Conservation (phyloP, 2,329 filamentous ascomycete species). For the Blastomyces silverae region DNA sequence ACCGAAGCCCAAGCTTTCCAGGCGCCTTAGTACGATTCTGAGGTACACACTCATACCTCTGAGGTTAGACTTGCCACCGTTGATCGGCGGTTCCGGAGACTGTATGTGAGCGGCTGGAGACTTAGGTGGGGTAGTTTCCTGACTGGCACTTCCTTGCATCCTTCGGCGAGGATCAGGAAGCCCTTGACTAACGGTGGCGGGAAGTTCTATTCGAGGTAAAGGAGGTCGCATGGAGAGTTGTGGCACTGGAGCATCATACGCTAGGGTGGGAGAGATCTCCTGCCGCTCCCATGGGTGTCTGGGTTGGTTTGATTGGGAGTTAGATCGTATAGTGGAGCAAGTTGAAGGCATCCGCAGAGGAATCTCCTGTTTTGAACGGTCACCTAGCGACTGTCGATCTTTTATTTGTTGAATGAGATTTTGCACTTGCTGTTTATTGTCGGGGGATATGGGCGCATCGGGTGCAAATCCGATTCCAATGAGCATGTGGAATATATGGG, state of each 20-base stretch:
- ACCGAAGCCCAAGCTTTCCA: not conserved
- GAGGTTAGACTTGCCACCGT: not conserved
- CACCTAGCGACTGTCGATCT: not conserved
- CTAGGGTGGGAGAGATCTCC: not conserved
- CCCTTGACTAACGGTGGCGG: not conserved
- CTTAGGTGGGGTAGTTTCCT: not conserved
- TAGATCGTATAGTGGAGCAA: not conserved
- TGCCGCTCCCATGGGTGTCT: not conserved
- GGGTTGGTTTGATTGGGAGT: not conserved
- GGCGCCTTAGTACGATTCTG: not conserved
- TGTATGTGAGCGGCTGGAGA: not conserved
- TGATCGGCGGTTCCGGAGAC: not conserved
- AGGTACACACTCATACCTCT: not conserved
- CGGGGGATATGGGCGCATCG: conserved; percentile 25
- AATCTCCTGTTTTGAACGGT: not conserved
- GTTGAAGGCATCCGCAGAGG: not conserved
- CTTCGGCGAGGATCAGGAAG: not conserved
- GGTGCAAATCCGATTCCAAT: conserved; percentile 26
- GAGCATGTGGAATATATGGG: conserved; percentile 14
- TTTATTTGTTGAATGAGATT: conserved; percentile 10
- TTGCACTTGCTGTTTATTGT: conserved; percentile 13
- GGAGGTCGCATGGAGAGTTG: not conserved
- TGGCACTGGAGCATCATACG: not conserved
- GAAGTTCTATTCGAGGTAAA: conserved; percentile 3
- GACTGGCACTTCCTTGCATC: not conserved